Evolutionary conservation across 306 rosid genomes (phyloP).

Genomic region (Fragaria vesca): DNA sequence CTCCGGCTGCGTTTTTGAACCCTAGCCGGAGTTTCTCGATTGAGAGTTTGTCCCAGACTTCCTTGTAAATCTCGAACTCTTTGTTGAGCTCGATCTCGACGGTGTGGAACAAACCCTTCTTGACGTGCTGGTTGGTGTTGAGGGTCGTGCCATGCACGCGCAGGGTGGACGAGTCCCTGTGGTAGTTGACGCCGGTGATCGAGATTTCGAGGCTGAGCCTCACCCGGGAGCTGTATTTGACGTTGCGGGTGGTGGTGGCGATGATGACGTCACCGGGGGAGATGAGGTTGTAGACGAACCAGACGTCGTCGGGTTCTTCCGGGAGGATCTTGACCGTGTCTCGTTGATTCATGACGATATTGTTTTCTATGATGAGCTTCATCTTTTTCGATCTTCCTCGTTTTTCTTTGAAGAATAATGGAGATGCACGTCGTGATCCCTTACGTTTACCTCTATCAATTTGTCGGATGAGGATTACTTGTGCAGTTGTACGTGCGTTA

Average conservation of each 20-base stretch:
- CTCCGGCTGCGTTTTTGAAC: background rate
- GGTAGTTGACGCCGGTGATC: background rate
- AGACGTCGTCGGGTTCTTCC: background rate
- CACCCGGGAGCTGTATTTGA: background rate
- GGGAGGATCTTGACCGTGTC: background rate
- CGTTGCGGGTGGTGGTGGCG: background rate
- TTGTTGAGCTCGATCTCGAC: background rate
- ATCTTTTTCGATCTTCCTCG: background rate
- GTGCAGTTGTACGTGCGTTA: too few species aligned
- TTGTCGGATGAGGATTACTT: too few species aligned
- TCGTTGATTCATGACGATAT: background rate
- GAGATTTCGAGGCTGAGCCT: background rate
- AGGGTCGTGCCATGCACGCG: background rate
- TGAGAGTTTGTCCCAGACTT: background rate
- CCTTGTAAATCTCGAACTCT: background rate
- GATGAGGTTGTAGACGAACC: background rate
- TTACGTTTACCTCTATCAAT: too few species aligned
- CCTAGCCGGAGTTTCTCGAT: background rate
- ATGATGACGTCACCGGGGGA: background rate
- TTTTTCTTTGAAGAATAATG: background rate
- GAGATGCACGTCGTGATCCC: too few species aligned
- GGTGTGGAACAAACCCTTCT: background rate
- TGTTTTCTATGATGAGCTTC: background rate
- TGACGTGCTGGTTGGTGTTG: background rate
- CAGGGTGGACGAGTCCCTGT: conserved; percentile 4